These are phyloP conservation scores for Pseudomonodictys pantanalensis DNA, from an alignment of 495 filamentous ascomycete genomes.

Conservation along the genomic window DNA sequence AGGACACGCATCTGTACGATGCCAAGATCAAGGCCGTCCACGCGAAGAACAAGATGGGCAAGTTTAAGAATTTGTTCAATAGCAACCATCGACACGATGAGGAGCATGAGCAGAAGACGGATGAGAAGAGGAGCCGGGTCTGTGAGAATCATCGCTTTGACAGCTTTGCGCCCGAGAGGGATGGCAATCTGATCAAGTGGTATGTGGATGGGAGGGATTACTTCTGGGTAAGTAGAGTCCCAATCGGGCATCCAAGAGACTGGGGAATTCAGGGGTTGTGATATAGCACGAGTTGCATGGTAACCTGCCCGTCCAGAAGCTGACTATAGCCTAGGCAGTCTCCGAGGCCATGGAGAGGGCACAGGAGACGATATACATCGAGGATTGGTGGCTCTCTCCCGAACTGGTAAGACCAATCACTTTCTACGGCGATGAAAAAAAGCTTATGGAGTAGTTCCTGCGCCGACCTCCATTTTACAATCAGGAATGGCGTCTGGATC, in stretches of 20 bases:
- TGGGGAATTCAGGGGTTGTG: no score
- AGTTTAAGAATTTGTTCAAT: conserved; percentile 74
- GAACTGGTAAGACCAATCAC: conserved; percentile 53
- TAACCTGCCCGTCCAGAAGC: no score
- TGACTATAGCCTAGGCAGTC: conserved; percentile 52
- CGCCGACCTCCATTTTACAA: conserved; percentile 75
- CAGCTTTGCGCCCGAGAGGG: conserved; percentile 79
- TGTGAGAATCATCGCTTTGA: conserved; percentile 75
- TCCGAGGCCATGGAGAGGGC: conserved; percentile 81
- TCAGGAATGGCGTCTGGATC: conserved; percentile 86
- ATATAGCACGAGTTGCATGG: no score
- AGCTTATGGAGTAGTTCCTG: conserved; percentile 54
- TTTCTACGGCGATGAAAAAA: neutral
- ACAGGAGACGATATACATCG: conserved; percentile 91
- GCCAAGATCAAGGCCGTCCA: conserved; percentile 77
- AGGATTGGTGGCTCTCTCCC: conserved; percentile 94
- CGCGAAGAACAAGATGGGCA: conserved; percentile 67
- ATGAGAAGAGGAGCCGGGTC: conserved; percentile 72
- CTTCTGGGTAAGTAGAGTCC: conserved; percentile 57
- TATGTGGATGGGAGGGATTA: conserved; percentile 94
- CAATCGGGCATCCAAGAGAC: no score
- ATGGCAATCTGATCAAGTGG: conserved; percentile 91
- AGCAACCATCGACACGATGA: conserved; percentile 93
- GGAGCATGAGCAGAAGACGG: conserved; percentile 78
- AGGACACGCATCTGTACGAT: conserved; percentile 79